Base-by-base conservation (phyloP, 495 filamentous ascomycete genomes). In the Amniculicola lignicola region DNA sequence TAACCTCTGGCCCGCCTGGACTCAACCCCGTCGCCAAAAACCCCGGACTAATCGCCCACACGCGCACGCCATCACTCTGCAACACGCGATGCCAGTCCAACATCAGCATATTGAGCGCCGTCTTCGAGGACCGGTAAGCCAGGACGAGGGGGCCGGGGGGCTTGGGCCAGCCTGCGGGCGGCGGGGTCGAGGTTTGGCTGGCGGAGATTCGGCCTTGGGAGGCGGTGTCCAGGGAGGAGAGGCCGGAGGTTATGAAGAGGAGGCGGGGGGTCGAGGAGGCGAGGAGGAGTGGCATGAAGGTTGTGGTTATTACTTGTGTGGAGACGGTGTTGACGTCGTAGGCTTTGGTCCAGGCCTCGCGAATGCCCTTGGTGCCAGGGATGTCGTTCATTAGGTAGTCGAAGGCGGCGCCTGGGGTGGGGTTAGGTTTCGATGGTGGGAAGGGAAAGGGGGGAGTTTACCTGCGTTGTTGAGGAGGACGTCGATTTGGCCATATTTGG, bases 101-200 rank as follows among this genome's bases (percentile, higher is more conserved):
- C 55, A 54, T 51, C 46, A 59, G 16, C 59, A 59, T 59, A 49
- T 63, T 63, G 45, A 63, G 18, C 15, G 28, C 59, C 7, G 54
- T 54, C 37, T 63, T 63, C 31, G 18, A 23, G 40, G n/a, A 36
- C 18, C 54, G 54, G 41, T 63, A 63, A 21, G 46, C 33, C 0
- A 57, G 4, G 10, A 25, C 19, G 12, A 2, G 29, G 4, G 18
- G 6, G 22, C 14, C 35, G 5, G 18, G 24, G 11, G 52, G 51
- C 41, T 58, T 58, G 7, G 54, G 54, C 54, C 48, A 54, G 15
- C 59, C 59, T 2, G 46, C 49, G 12, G 59, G 52, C 2, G 33
- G 10, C 9, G 29, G 5, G 2, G 7, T 6, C 10, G 23, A 4
- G 14, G 24, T 9, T 14, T 18, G 3, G 2, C 16, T 16, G 3